Percentiles rank a stretch among this genome's conserved stretches.
These are phyloP conservation scores for Daldinia eschscholtzii DNA, from an alignment of 2,329 filamentous ascomycete species.

Conservation along the genomic window DNA sequence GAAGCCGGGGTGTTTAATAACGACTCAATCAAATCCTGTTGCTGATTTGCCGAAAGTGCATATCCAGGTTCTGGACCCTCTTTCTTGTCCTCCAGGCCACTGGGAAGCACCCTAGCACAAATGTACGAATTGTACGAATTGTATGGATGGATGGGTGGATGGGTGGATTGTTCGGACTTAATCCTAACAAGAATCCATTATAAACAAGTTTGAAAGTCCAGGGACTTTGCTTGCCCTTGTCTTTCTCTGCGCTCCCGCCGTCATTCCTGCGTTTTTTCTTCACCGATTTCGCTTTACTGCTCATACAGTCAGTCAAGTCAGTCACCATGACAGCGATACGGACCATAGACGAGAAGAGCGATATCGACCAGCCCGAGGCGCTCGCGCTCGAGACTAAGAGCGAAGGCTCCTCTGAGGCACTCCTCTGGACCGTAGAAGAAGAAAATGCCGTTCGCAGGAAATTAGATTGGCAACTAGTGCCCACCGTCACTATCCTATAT, in stretches of 20 bases:
- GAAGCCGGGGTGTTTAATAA: slow-evolving; percentile 39
- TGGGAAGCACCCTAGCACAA: slow-evolving; percentile 28
- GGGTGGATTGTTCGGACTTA: slow-evolving; percentile 14
- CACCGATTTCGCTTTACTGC: slow-evolving; percentile 25
- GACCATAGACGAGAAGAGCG: slow-evolving; percentile 44
- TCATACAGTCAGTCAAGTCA: slow-evolving; percentile 3
- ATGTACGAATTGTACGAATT: neutral
- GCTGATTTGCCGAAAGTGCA: slow-evolving; percentile 45
- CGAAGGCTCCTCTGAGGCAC: slow-evolving; percentile 45
- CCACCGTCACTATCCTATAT: slow-evolving; percentile 66
- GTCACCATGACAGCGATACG: slow-evolving; percentile 45
- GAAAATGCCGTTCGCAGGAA: slow-evolving; percentile 63
- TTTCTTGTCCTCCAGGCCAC: slow-evolving; percentile 29
- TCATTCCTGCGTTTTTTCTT: slow-evolving; percentile 17
- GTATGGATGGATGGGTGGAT: slow-evolving; percentile 6
- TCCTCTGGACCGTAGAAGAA: slow-evolving; percentile 65
- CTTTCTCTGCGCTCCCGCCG: slow-evolving; percentile 26
- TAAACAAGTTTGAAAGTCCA: slow-evolving; percentile 28
- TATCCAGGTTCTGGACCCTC: slow-evolving; percentile 37
- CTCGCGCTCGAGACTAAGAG: slow-evolving; percentile 49
- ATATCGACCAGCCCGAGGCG: slow-evolving; percentile 44
- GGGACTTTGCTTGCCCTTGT: slow-evolving; percentile 9
- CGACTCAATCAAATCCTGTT: slow-evolving; percentile 43
- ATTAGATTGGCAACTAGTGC: slow-evolving; percentile 65
- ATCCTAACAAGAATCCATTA: slow-evolving; percentile 17